These are phyloP conservation scores for Colletotrichum musae DNA, from an alignment of 2,329 filamentous ascomycete genomes.

Conservation along the genomic window DNA sequence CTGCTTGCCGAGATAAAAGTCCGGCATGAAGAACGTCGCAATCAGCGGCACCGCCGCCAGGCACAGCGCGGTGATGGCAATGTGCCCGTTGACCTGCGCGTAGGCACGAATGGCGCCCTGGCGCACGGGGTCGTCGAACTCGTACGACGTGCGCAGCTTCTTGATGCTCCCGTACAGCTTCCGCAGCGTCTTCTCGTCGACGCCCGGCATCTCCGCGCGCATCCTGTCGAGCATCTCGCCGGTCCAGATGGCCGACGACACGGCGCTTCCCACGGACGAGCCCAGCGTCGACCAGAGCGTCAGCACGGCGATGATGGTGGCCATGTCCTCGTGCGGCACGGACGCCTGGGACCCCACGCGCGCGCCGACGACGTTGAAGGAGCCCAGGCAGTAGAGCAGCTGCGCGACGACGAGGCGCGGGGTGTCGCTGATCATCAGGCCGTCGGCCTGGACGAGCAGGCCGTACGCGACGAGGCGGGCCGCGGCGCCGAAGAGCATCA, in stretches of 20 bases:
- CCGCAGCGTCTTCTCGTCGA: constrained; percentile 44
- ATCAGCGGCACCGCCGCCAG: constrained; percentile 51
- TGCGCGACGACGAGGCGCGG: constrained; percentile 52
- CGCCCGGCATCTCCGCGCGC: constrained; percentile 48
- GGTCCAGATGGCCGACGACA: constrained; percentile 57
- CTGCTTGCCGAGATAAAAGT: constrained; percentile 55
- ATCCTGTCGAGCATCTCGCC: constrained; percentile 53
- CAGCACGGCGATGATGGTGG: constrained; percentile 54
- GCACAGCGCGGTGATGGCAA: constrained; percentile 49
- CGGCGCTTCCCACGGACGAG: constrained; percentile 54
- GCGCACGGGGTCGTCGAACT: constrained; percentile 51
- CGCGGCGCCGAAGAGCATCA: constrained; percentile 55
- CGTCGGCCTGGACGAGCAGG: constrained; percentile 49
- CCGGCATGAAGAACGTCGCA: constrained; percentile 57
- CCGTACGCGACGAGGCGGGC: constrained; percentile 55
- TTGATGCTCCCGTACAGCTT: constrained; percentile 54
- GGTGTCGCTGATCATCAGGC: constrained; percentile 51
- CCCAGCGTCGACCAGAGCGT: constrained; percentile 57
- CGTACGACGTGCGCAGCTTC: constrained; percentile 50
- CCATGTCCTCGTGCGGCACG: constrained; percentile 59
- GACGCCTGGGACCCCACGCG: constrained; percentile 60
- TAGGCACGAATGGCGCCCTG: constrained; percentile 56
- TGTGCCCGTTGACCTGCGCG: constrained; percentile 52
- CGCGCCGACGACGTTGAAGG: constrained; percentile 56
- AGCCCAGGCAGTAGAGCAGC: constrained; percentile 54